These are phyloP conservation scores for Pisolithus thermaeus DNA, from an alignment of 1,284 basidiomycete genomes.

Conservation along the genomic window DNA sequence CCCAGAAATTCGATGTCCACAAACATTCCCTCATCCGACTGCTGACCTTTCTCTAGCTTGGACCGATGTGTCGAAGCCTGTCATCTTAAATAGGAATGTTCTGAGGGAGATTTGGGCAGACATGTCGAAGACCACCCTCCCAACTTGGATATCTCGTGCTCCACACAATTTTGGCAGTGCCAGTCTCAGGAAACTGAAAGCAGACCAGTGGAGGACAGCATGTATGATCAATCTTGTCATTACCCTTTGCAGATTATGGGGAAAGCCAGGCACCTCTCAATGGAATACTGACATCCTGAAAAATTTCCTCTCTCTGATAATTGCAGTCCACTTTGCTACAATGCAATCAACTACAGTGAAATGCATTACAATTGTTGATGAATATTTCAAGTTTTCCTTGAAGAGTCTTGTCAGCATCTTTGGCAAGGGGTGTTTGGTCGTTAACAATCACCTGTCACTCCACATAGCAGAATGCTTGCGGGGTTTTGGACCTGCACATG, in stretches of 20 bases:
- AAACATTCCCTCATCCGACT: background rate
- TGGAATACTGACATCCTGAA: slow-evolving; percentile 11
- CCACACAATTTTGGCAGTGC: background rate
- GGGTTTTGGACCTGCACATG: slow-evolving; percentile 7
- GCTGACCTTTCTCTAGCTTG: background rate
- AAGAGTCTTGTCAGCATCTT: slow-evolving; percentile 9
- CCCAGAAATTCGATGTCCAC: background rate
- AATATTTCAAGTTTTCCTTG: slow-evolving; percentile 14
- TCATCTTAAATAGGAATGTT: background rate
- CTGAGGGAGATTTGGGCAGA: background rate
- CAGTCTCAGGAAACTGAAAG: slow-evolving; percentile 19
- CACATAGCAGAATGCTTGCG: slow-evolving; percentile 18
- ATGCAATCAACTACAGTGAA: slow-evolving; percentile 4
- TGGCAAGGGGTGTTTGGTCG: slow-evolving; percentile 5
- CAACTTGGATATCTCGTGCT: background rate
- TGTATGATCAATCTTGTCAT: slow-evolving; percentile 16
- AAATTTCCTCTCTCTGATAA: slow-evolving; percentile 18
- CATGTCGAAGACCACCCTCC: background rate
- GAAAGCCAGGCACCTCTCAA: background rate
- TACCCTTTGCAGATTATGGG: slow-evolving; percentile 15
- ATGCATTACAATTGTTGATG: slow-evolving; percentile 5
- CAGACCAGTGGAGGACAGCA: slow-evolving; percentile 22
- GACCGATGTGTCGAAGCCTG: background rate
- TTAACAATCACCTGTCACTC: slow-evolving; percentile 21
- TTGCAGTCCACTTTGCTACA: slow-evolving; percentile 11